Conservation (phyloP, 768 basidiomycete species). For the Pleurotus giganteus region DNA sequence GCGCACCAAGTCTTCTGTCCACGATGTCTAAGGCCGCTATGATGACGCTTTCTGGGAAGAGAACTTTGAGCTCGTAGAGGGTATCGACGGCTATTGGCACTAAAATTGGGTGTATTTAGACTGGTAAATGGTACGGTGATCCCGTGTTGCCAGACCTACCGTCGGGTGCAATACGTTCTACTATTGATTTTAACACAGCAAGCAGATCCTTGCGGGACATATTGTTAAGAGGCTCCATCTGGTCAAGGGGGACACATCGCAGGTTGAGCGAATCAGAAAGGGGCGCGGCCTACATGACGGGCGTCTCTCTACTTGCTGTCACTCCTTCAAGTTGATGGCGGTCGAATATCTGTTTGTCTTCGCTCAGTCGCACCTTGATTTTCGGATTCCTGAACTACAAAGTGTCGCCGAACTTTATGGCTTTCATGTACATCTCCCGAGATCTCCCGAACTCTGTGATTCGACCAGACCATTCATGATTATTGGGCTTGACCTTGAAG, state of each 20-base stretch:
- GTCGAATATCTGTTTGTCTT: slow-evolving; percentile 61
- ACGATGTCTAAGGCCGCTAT: slow-evolving; percentile 76
- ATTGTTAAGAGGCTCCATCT: background rate
- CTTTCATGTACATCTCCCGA: slow-evolving; percentile 55
- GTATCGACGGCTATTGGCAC: slow-evolving; percentile 46
- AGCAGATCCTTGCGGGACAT: background rate
- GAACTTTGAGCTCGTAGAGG: slow-evolving; percentile 49
- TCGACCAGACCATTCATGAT: slow-evolving; percentile 72
- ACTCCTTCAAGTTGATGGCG: slow-evolving; percentile 21
- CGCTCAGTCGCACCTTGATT: slow-evolving; percentile 79
- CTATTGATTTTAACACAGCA: background rate
- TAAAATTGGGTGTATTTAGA: no score
- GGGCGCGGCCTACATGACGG: no score
- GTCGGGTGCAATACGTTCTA: background rate
- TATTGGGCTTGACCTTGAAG: slow-evolving; percentile 63
- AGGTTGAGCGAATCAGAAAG: no score
- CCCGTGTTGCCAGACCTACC: background rate
- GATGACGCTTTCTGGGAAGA: slow-evolving; percentile 64
- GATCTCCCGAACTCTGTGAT: slow-evolving; percentile 44
- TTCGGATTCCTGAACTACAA: slow-evolving; percentile 78
- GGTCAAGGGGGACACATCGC: background rate
- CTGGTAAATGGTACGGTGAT: no score
- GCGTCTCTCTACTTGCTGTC: no score
- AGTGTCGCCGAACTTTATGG: slow-evolving; percentile 75
- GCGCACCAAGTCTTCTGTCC: slow-evolving; percentile 64